Base-by-base conservation (phyloP, 805 yeast species). In the Saccharomycopsis olivae region DNA sequence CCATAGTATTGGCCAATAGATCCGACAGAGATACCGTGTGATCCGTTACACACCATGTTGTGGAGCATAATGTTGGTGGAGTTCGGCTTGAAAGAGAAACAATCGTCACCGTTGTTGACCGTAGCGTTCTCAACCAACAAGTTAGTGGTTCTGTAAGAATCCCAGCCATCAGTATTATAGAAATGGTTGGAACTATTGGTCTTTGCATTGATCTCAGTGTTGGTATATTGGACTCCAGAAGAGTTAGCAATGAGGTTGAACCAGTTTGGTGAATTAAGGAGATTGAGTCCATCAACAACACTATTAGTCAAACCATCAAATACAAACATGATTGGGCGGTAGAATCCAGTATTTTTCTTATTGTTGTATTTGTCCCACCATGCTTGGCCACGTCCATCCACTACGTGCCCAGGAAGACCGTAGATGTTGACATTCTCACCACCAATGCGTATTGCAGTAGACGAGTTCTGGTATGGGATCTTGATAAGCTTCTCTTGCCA, bases 131-230 rank as follows among this genome's bases (percentile, higher is more conserved):
- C 44, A 21, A 41, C 9, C 5, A 36, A 13, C 9, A 41, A 20
- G 18, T 41, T 28, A n/a, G 20, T 13, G 4, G 41, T 19, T 36
- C 44, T 32, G 21, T 41, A 41, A 11, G 41, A 24, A 27, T 41
- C 44, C 44, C 44, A 41, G 3, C 44, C 44, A 33, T 41, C 44
- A 19, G 41, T 41, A 31, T 41, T 41, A 23, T 41, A 37, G 18
- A 18, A 37, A 6, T 33, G 10, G 29, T 36, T 31, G n/a, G 14
- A 11, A 13, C 37, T 41, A 18, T n/a, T 41, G 14, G 41, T 32
- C 3, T 33, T 4, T 5, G 30, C 41, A 33, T 32, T 24, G 10
- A 41, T 41, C n/a, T 32, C 19, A 21, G 44, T 41, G 18, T 41
- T 41, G 4, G 41, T 36, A 29, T 41, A 41, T 9, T 38, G 28